These are phyloP conservation scores for Neurospora sp. DNA, from an alignment of 495 filamentous ascomycete genomes.

Conservation along the genomic window DNA sequence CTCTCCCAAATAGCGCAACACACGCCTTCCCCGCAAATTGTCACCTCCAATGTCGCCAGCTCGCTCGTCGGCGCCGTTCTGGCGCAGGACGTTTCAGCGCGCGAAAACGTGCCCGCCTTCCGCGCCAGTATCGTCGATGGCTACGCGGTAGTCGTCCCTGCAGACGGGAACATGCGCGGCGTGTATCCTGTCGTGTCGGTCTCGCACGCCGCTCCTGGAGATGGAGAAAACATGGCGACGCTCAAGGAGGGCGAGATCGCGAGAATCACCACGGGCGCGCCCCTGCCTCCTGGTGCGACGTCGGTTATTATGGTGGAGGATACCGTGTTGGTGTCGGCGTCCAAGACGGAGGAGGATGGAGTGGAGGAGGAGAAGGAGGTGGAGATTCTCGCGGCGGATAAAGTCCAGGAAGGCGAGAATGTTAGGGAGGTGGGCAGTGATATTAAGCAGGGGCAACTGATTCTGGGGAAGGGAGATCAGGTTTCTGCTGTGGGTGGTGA, in stretches of 20 bases:
- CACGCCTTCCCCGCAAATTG: constrained; percentile 48
- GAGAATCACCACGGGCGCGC: constrained; percentile 89
- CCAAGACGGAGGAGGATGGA: constrained; percentile 82
- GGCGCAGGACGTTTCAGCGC: constrained; percentile 70
- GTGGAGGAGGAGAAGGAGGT: constrained; percentile 83
- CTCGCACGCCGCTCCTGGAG: constrained; percentile 68
- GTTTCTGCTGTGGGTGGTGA: constrained; percentile 83
- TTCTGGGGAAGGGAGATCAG: constrained; percentile 66
- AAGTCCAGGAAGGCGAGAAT: constrained; percentile 71
- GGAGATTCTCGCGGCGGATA: constrained; percentile 64
- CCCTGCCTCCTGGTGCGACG: constrained; percentile 77
- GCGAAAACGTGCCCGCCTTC: constrained; percentile 82
- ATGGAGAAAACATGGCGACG: constrained; percentile 31
- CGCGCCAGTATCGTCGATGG: constrained; percentile 95
- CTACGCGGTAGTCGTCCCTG: constrained; percentile 66
- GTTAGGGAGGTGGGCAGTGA: constrained; percentile 88
- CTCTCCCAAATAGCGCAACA: constrained; percentile 59
- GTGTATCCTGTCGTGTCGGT: constrained; percentile 79
- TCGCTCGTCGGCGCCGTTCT: constrained; percentile 64
- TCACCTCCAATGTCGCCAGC: constrained; percentile 49
- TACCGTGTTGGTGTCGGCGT: constrained; percentile 63
- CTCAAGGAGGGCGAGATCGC: constrained; percentile 69
- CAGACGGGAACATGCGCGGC: constrained; percentile 55
- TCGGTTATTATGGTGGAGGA: constrained; percentile 98
- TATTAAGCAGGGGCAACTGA: constrained; percentile 52